Percentiles rank a stretch among this genome's conserved stretches.
phyloP scores from a whole-genome alignment of 129 eudicot species.

The Mikania micrantha region DNA sequence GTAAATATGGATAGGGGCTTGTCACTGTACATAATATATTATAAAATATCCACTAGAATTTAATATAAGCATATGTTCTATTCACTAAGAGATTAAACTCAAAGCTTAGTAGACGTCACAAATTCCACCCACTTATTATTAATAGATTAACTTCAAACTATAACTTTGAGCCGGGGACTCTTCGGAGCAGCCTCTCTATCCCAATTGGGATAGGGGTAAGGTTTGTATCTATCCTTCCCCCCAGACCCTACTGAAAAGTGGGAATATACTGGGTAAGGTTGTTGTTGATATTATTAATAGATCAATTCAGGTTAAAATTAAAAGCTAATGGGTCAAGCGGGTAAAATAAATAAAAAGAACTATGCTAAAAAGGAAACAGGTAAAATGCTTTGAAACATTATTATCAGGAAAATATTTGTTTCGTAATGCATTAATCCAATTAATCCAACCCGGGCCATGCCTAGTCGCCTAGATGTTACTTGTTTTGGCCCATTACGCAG shows the following conservation, averaged over 20 bases:
- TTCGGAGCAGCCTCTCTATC: too few relatives aligned
- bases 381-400: background rate
- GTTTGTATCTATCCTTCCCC: too few relatives aligned
- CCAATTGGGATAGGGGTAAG: too few relatives aligned
- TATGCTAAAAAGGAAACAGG: background rate
- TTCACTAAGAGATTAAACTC: background rate
- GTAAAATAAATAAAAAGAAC: background rate
- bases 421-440: background rate
- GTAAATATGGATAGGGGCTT: background rate
- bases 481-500: background rate
- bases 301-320: background rate
- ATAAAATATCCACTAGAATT: background rate
- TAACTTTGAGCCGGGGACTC: too few relatives aligned
- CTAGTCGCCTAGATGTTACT: background rate
- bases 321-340: background rate
- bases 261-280: too few relatives aligned
- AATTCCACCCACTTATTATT: background rate
- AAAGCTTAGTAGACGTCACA: background rate
- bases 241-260: too few relatives aligned
- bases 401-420: background rate
- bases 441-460: background rate
- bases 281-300: background rate
- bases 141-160: background rate
- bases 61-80: background rate
- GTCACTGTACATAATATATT: background rate